Evolutionary conservation across 1,284 basidiomycete genomes (phyloP), one percentile per base, ranked within the genome.

Genomic region (Sporisorium iseilematis-ciliati): DNA sequence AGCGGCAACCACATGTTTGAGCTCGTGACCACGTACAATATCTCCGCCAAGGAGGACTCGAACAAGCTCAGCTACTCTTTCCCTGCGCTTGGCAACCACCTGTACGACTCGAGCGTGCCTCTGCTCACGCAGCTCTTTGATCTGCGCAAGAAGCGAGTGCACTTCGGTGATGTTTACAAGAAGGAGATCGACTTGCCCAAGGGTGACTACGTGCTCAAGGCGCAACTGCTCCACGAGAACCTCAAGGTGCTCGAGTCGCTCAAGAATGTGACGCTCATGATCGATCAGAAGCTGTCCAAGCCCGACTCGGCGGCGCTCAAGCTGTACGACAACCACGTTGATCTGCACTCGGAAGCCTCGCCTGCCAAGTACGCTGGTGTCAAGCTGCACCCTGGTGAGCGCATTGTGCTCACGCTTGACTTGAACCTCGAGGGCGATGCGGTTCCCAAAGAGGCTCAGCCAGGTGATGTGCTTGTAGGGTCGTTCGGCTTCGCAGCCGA

Each of bases 121-220:
- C 69, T 85, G 51, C 75, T 86, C 26, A 77, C 77, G 31, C 79
- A 82, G 66, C 62, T 86, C 7, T 81, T 81, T 20, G 85, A 86
- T 55, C 56, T 74, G 26, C 67, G 77, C 58, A 81, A 84, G 56
- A 76, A 79, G 57, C 68, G 77, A 7, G 73, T 84, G 12, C 64
- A 78, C 50, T 85, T 83, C 60, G 81, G 79, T 45, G 84, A 85
- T 41, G 82, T 86, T n/a, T 86, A 86, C 65, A 71, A 81, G 20
- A 85, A 86, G 65, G 78, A 82, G 54, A 63, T 84, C 43, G 70
- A 80, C 10, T 65, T 86, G 57, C 53, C 62, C 49, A 84, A 84
- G 62, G 85, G 85, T 12, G 84, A 85, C 12, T 86, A 85, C 62
- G 80, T 79, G 50, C 57, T 85, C 41, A 73, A 79, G 59, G 78